phyloP scores from a whole-genome alignment of 169 alveolate genomes.

The Eimeria praecox region DNA sequence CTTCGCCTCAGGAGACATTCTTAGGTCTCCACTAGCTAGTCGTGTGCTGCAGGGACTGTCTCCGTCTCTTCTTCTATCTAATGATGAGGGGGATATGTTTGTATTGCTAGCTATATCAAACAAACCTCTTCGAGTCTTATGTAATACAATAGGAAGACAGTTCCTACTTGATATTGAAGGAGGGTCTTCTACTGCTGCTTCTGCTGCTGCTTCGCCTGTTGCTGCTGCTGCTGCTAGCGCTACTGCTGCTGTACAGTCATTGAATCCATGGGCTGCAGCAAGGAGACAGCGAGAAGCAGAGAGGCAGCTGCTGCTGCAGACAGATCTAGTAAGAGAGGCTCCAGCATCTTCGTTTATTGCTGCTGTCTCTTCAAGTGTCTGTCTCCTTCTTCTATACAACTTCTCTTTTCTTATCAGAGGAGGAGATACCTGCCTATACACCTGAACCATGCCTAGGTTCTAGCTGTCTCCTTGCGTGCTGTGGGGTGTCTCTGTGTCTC shows the following conservation, averaged over 20 bases:
- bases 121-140: constrained; percentile 81
- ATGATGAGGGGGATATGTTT: constrained; percentile 86
- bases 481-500: background rate
- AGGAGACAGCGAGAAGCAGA: constrained; percentile 25
- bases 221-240: constrained; percentile 33
- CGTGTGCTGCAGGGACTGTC: constrained; percentile 84
- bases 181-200: background rate
- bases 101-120: constrained; percentile 82
- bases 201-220: background rate
- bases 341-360: too few species aligned
- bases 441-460: background rate
- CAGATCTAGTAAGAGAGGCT: constrained; percentile 9
- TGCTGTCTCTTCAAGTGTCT: background rate
- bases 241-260: constrained; percentile 19
- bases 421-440: background rate
- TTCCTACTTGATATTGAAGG: background rate
- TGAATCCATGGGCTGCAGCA: constrained; percentile 46
- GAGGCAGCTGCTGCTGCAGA: constrained; percentile 50
- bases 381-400: background rate
- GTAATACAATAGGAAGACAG: constrained; percentile 1
- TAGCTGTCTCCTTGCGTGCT: background rate
- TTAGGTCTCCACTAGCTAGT: constrained; percentile 81
- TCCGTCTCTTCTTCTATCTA: constrained; percentile 82
- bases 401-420: background rate
- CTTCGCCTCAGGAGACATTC: constrained; percentile 81